Evolutionary conservation across 805 yeast species (phyloP).

Genomic region (Candida maesae): DNA sequence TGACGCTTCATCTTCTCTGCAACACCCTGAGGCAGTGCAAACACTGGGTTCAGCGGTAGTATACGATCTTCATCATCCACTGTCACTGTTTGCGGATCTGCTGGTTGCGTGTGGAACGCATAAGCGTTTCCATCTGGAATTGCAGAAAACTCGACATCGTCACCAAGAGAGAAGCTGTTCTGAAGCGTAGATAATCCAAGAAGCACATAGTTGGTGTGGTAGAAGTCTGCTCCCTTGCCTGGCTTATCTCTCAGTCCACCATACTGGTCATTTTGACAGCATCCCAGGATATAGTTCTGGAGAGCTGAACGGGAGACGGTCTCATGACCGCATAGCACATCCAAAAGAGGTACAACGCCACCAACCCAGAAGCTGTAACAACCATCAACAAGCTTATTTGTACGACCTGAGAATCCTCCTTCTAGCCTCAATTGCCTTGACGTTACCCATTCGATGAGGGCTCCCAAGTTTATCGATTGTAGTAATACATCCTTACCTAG

Average conservation of each 20-base stretch:
- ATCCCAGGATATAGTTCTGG: constrained; percentile 61
- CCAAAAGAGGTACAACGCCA: constrained; percentile 62
- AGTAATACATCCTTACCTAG: constrained; percentile 34
- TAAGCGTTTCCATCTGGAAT: constrained; percentile 9
- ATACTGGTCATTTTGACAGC: constrained; percentile 57
- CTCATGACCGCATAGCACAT: constrained; percentile 40
- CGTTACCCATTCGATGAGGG: constrained; percentile 61
- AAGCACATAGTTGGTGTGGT: constrained; percentile 84
- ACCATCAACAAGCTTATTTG: constrained; percentile 92
- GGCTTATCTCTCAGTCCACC: constrained; percentile 94
- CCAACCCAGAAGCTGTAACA: constrained; percentile 98
- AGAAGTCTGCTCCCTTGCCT: constrained; percentile 71
- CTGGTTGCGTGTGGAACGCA: constrained; percentile 9
- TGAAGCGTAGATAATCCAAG: constrained; percentile 54
- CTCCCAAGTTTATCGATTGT: constrained; percentile 42
- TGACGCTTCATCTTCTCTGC: constrained; percentile 29
- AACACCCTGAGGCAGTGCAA: constrained; percentile 48
- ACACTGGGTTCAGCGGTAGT: constrained; percentile 49
- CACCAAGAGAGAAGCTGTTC: constrained; percentile 12
- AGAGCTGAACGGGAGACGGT: constrained; percentile 54
- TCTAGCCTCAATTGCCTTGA: constrained; percentile 69
- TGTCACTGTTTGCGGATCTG: constrained; percentile 14
- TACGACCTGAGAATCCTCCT: constrained; percentile 86
- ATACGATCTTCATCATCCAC: constrained; percentile 22
- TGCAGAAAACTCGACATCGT: constrained; percentile 1